Evolutionary conservation across 345 rosid species (phyloP), one percentile per base, ranked within the genome.

Genomic region (Brassica juncea): DNA sequence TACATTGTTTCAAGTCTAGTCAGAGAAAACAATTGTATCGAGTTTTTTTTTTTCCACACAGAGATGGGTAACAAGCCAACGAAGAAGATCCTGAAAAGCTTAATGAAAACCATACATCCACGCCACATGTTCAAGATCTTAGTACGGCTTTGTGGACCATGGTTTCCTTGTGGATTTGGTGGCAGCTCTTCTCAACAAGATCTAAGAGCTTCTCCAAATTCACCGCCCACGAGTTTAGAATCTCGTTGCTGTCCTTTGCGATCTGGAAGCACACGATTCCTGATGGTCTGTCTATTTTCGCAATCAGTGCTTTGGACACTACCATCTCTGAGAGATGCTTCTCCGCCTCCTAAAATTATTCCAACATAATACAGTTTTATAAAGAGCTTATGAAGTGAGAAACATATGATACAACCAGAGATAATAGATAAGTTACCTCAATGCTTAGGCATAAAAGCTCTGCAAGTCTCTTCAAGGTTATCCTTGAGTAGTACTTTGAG

Each of bases 111-210:
- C 39, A 66, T 9, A 14, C 14, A 9, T 42, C 2, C 47, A 39
- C 47, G 55, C 19, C 19, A 49, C 55, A 11, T 4, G 66, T 25
- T 79, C 78, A 68, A 54, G 61, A 68, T 71, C 82, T 89, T 88
- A 94, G 79, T 79, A 89, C 94, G 42, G 92, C 94, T 87, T 93
- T 96, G 89, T 93, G 99, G 74, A 93, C 93, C 98, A 93, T 96
- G 78, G 97, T 96, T 84, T 96, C 99, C 80, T 93, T 96, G 95
- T 96, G 99, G 74, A 96, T 96, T 82, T 96, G 98, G 80, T 90
- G 99, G 91, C 98, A 93, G 83, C 98, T 93, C 90, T 96, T 93
- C 79, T 93, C 99, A 6, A 96, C 98, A 44, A 91, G 98, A 85
- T 96, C 97, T 19, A 96, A 90, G 77, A 96, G 88, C 85, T 88